Percentiles rank a stretch among this genome's conserved stretches.
phyloP scores from a whole-genome alignment of 164 flowering plant species.

The Paratinospora sagittata region DNA sequence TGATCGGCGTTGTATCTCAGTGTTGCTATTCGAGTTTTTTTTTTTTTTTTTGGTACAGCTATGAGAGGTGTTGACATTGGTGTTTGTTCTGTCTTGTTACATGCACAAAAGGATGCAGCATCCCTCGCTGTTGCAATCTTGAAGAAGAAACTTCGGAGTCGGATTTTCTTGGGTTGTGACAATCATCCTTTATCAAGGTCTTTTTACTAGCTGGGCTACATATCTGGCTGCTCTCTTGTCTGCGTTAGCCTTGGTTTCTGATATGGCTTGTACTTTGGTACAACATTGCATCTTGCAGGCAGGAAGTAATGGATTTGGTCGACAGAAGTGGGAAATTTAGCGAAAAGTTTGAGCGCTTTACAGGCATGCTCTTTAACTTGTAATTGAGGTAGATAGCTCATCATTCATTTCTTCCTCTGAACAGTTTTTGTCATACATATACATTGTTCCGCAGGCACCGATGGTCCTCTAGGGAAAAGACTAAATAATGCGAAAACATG shows the following conservation, averaged over 20 bases:
- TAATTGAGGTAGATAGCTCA: background rate
- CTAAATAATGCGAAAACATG: slow-evolving; percentile 65
- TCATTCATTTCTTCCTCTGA: background rate
- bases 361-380: slow-evolving; percentile 21
- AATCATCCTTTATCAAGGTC: slow-evolving; percentile 93
- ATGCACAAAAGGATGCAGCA: slow-evolving; percentile 74
- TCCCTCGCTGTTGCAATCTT: slow-evolving; percentile 70
- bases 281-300: slow-evolving; percentile 41
- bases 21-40: background rate
- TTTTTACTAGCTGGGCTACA: slow-evolving; percentile 5
- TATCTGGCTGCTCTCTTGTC: slow-evolving; percentile 5
- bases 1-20: background rate
- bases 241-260: too few species aligned
- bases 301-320: slow-evolving; percentile 78
- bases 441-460: slow-evolving; percentile 36
- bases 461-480: slow-evolving; percentile 62
- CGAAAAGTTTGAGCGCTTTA: slow-evolving; percentile 50
- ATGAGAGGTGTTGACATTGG: background rate
- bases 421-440: background rate
- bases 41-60: background rate
- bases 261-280: too few species aligned
- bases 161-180: slow-evolving; percentile 87
- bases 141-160: slow-evolving; percentile 60
- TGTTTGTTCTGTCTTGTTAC: slow-evolving; percentile 2
- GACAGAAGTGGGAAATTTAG: slow-evolving; percentile 62